Evolutionary conservation across 345 rosid species (phyloP).

Genomic region (Bruguiera sexangula): DNA sequence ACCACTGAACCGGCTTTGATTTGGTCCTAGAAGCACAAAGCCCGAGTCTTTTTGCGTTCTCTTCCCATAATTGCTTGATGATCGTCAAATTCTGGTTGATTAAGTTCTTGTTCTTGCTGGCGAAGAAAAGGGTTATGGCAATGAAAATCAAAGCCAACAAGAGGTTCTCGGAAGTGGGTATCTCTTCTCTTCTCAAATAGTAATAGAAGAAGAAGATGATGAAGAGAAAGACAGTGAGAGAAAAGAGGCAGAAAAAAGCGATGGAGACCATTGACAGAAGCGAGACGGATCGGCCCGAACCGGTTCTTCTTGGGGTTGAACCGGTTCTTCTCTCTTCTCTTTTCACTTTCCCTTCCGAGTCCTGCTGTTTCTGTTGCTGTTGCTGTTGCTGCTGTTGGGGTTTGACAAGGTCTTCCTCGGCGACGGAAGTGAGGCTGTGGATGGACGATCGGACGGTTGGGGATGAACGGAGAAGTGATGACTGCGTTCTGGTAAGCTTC

Average conservation of each 20-base stretch:
- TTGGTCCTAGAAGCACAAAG: slow-evolving; percentile 34
- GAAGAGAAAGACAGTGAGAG: slow-evolving; percentile 48
- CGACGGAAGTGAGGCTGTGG: slow-evolving; percentile 70
- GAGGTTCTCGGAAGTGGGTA: slow-evolving; percentile 73
- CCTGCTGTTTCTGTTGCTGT: slow-evolving; percentile 9
- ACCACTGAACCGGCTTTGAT: slow-evolving; percentile 70
- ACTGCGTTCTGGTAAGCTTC: slow-evolving; percentile 72
- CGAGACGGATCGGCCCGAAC: slow-evolving; percentile 50
- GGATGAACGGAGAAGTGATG: slow-evolving; percentile 80
- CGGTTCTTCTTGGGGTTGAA: slow-evolving; percentile 33
- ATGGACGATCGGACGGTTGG: slow-evolving; percentile 84
- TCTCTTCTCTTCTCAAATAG: slow-evolving; percentile 52
- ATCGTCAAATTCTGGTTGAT: slow-evolving; percentile 45
- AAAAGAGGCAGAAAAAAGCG: slow-evolving; percentile 42
- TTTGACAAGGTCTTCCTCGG: slow-evolving; percentile 47
- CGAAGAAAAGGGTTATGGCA: slow-evolving; percentile 76
- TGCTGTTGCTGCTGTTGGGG: slow-evolving; percentile 15
- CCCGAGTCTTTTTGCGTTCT: slow-evolving; percentile 38
- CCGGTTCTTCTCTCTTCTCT: slow-evolving; percentile 30
- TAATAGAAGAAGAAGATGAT: slow-evolving; percentile 1
- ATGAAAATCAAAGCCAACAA: slow-evolving; percentile 66
- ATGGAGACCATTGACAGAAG: slow-evolving; percentile 52
- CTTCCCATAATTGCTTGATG: slow-evolving; percentile 48
- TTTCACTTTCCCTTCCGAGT: slow-evolving; percentile 19
- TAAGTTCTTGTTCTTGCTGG: slow-evolving; percentile 61